phyloP scores from a whole-genome alignment of 2,329 filamentous ascomycete genomes.

The Exophiala sideris region DNA sequence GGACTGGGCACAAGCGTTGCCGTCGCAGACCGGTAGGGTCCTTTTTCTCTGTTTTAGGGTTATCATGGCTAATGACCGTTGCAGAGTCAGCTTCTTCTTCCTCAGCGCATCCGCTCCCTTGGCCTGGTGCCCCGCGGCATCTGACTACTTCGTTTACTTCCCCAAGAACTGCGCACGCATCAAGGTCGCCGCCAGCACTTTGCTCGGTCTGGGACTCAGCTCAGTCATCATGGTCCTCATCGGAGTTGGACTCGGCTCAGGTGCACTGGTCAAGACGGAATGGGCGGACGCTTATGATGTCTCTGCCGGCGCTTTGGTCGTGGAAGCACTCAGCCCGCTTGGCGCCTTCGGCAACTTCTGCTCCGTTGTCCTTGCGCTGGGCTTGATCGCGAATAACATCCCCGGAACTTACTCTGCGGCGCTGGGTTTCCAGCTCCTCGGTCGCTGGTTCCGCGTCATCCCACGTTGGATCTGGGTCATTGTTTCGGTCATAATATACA shows the following conservation, averaged over 20 bases:
- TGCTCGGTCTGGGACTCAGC: conserved; percentile 54
- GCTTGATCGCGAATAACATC: conserved; percentile 64
- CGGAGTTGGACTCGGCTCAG: conserved; percentile 61
- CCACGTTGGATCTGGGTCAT: conserved; percentile 67
- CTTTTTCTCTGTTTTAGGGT: not conserved
- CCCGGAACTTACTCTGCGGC: conserved; percentile 63
- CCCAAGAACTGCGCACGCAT: conserved; percentile 50
- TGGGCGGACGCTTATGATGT: conserved; percentile 40
- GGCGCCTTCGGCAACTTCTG: conserved; percentile 65
- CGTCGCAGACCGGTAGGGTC: not conserved
- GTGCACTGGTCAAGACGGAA: conserved; percentile 51
- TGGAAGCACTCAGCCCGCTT: conserved; percentile 58
- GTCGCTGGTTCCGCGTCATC: conserved; percentile 54
- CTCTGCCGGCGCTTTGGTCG: conserved; percentile 61
- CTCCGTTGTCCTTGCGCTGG: conserved; percentile 62
- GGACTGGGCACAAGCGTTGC: not conserved
- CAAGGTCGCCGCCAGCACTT: conserved; percentile 56
- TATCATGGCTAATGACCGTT: not conserved
- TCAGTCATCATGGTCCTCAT: conserved; percentile 61
- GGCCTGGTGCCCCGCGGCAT: conserved; percentile 5
- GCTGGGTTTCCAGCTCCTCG: conserved; percentile 66
- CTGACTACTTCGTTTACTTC: conserved; percentile 58
- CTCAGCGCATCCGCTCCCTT: conserved; percentile 8
- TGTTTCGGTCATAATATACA: conserved; percentile 59
- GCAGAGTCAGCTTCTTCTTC: conserved; percentile 5